Evolutionary conservation across 2,329 filamentous ascomycete species (phyloP), one percentile per base, ranked within the genome.

Genomic region (Paecilomyces sp.): DNA sequence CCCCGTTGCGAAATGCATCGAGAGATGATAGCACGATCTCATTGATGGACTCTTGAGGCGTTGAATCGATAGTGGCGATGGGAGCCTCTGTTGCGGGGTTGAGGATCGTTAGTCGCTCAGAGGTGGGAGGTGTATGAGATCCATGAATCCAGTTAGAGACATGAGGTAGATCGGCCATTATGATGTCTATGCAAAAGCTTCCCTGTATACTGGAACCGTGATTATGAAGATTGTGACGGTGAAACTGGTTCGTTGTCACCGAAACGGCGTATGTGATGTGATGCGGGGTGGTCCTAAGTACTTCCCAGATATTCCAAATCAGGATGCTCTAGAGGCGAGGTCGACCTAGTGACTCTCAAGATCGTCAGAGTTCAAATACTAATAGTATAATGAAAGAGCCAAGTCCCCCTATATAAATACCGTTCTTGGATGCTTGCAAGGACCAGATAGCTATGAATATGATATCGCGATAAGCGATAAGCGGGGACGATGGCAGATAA

Each of bases 11-110:
- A 74, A 84, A 86, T 25, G 64, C 66, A 7, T 58, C 25, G 7
- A 65, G 58, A 7, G 71, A 71, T 51, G 61, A 34, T 1, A 60
- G n/a, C 52, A 87, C 76, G 62, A 84, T 82, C 7, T 77, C 73
- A 61, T 81, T 74, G 50, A 88, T 78, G 9, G 79, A 76, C 22
- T 83, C 79, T 64, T 78, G 80, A 2, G 79, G 77, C 31, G 79
- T 81, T 8, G 88, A 80, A 65, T 88, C 81, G 62, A 88, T 64
- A 31, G 68, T 72, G 28, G 68, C 71, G 55, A 74, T 64, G 53
- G 62, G 58, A 4, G 59, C 13, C 58, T 71, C 71, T 33, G 65
- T 70, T 52, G 71, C 71, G 1, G 71, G 71, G 58, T 73, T 73
- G 60, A 69, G 57, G 24, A 74, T 66, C 25, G 58, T 33, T 41